Base-by-base conservation (phyloP, 306 rosid species). In the Fagus sylvatica region DNA sequence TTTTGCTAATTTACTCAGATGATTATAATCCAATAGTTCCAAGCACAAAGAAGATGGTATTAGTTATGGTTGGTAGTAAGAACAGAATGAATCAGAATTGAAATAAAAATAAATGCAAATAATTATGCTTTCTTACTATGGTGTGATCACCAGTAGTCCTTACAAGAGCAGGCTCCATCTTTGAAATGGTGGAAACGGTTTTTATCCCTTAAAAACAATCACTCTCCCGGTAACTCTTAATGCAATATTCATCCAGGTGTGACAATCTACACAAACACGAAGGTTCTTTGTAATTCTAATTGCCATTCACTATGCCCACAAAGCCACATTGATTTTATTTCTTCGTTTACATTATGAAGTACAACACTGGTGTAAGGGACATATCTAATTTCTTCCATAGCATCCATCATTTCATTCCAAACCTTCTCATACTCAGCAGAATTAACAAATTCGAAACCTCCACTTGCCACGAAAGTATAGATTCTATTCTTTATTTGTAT, bases 141-240 rank as follows among this genome's bases (percentile, higher is more conserved):
- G 43, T 4, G 64, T 53, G 42, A 57, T 85, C 84, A 90, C 92
- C 95, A 90, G 67, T 81, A 81, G 71, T 90, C 88, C 76, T 88
- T 88, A 62, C 95, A 90, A 67, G 87, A 86, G 77, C 96, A 90
- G 30, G 56, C 42, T 17, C 93, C 93, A 34, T 76, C 82, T 61
- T 53, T 74, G 72, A 90, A 85, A 87, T 90, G 91, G 69, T 90
- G 91, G 85, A 88, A 88, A 46, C 90, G 81, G 39, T 85, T 85
- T 61, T 87, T 85, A 80, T 90, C 93, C 76, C 93, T 83, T 73
- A 88, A 75, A 22, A 56, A 88, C 82, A 74, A 88, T 71, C 53
- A 59, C 51, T 77, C 96, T 87, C 55, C 65, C 76, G 0, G 85
- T 85, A 34, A 85, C 73, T 60, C 49, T 37, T 37, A 90, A 89